phyloP scores from a whole-genome alignment of 164 flowering plant genomes.

The Vitis labrusca region DNA sequence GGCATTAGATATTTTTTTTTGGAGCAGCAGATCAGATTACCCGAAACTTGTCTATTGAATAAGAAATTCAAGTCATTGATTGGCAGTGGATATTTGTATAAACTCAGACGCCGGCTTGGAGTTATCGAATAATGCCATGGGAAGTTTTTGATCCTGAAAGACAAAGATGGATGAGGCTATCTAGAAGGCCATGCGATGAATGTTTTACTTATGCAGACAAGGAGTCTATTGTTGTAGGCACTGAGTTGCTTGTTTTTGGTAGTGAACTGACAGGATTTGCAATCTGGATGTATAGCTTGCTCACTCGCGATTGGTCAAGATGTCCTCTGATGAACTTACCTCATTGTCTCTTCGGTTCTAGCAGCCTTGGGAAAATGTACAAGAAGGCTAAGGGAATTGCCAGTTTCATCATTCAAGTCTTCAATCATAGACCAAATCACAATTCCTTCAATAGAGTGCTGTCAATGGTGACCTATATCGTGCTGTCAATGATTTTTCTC shows the following conservation, averaged over 20 bases:
- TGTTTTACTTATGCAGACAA: constrained; percentile 38
- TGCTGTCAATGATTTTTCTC: no score
- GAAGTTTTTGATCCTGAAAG: constrained; percentile 42
- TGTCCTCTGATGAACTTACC: constrained; percentile 24
- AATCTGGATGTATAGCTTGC: constrained; percentile 27
- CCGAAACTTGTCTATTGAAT: constrained; percentile 32
- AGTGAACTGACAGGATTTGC: constrained; percentile 20
- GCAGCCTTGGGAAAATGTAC: constrained; percentile 27
- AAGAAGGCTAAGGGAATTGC: no score
- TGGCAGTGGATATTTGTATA: constrained; percentile 28
- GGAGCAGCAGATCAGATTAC: constrained; percentile 42
- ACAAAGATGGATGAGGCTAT: constrained; percentile 40
- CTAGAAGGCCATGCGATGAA: constrained; percentile 32
- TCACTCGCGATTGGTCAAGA: constrained; percentile 14
- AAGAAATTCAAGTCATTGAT: constrained; percentile 23
- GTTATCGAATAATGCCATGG: constrained; percentile 38
- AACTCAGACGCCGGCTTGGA: constrained; percentile 26
- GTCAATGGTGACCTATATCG: no score
- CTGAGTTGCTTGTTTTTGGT: constrained; percentile 32
- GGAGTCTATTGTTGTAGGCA: constrained; percentile 43
- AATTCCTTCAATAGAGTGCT: no score
- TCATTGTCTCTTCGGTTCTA: constrained; percentile 28
- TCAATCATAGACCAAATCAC: no score
- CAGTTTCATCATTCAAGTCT: no score
- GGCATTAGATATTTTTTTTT: constrained; percentile 27